Percentiles rank a stretch among this genome's conserved stretches.
These are phyloP conservation scores for Colletotrichum kahawae DNA, from an alignment of 2,329 filamentous ascomycete genomes.

Conservation along the genomic window DNA sequence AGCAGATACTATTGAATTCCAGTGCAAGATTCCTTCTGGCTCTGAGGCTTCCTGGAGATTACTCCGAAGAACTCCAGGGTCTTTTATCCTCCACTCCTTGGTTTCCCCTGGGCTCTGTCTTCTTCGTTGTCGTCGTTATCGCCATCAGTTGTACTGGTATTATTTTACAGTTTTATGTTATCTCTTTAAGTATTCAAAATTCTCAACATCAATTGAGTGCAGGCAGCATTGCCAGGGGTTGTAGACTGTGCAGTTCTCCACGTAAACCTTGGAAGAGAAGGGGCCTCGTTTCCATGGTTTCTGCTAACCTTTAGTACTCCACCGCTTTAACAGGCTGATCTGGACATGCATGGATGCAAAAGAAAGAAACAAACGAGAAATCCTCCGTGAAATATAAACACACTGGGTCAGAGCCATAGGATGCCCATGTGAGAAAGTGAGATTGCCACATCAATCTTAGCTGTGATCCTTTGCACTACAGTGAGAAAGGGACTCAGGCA, in stretches of 20 bases:
- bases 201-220: not conserved
- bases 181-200: not conserved
- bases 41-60: accelerated
- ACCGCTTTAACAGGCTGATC: not conserved
- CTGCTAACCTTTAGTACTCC: not conserved
- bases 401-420: not conserved
- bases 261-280: not conserved
- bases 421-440: not conserved
- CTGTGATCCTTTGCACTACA: not conserved
- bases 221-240: not conserved
- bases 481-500: not conserved
- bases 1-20: accelerated
- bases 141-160: not conserved
- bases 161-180: not conserved
- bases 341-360: not conserved
- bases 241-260: not conserved
- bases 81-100: not conserved
- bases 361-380: not conserved
- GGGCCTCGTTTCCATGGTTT: not conserved
- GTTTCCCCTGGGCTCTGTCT: not conserved
- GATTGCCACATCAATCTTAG: not conserved
- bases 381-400: not conserved
- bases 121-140: not conserved
- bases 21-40: accelerated
- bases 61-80: not conserved